phyloP scores from a whole-genome alignment of 306 rosid genomes.

The Quercus aquifolioides region DNA sequence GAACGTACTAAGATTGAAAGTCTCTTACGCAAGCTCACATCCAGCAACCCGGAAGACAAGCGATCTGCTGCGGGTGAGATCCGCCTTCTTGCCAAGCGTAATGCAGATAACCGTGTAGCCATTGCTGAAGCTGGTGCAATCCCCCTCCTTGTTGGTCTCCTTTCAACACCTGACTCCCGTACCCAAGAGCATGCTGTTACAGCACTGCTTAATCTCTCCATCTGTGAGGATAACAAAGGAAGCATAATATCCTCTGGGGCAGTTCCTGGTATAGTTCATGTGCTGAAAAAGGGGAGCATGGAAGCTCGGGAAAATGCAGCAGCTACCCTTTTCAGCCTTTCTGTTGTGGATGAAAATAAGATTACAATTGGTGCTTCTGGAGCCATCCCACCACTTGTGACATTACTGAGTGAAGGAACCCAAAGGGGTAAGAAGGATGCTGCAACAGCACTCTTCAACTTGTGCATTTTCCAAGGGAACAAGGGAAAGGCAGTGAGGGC shows the following conservation, averaged over 20 bases:
- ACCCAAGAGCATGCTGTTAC: conserved; percentile 99
- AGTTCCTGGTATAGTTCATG: conserved; percentile 90
- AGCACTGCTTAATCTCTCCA: conserved; percentile 95
- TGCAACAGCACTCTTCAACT: conserved; percentile 94
- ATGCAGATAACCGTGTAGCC: conserved; percentile 95
- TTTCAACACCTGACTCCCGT: conserved; percentile 75
- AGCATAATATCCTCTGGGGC: conserved; percentile 78
- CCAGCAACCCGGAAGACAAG: conserved; percentile 71
- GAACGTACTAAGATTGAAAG: conserved; percentile 68
- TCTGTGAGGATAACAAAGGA: conserved; percentile 89
- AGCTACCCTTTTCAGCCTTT: conserved; percentile 97
- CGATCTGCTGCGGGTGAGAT: conserved; percentile 90
- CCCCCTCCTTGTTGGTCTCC: conserved; percentile 80
- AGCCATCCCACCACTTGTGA: conserved; percentile 90
- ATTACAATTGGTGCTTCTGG: conserved; percentile 80
- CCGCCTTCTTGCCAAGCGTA: conserved; percentile 97
- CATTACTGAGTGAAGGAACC: conserved; percentile 81
- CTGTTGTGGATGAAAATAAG: conserved; percentile 92
- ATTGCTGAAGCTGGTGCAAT: conserved; percentile 99
- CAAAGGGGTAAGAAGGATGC: conserved; percentile 99
- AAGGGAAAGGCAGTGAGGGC: conserved; percentile 97
- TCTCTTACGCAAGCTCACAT: conserved; percentile 68
- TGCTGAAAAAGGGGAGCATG: conserved; percentile 94
- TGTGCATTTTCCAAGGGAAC: conserved; percentile 96
- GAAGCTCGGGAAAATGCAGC: conserved; percentile 99